Evolutionary conservation across 2,329 filamentous ascomycete genomes (phyloP).

Genomic region (Aspergillus arachidicola): DNA sequence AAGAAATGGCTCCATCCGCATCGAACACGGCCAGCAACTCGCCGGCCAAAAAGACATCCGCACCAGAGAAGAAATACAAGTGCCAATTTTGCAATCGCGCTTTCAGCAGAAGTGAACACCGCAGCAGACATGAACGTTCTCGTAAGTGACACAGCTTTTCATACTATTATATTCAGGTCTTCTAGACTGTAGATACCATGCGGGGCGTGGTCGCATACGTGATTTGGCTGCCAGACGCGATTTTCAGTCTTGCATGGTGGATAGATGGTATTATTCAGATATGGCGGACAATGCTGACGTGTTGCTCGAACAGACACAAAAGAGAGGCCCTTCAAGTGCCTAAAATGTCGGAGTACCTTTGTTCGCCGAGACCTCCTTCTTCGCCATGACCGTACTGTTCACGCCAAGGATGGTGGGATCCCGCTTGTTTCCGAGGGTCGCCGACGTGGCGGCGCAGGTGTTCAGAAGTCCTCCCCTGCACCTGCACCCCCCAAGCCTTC

Average conservation of each 20-base stretch:
- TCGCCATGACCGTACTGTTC: conserved; percentile 95
- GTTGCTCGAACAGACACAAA: conserved; percentile 74
- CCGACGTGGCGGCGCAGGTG: conserved; percentile 55
- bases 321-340: conserved; percentile 96
- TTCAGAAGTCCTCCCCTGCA: conserved; percentile 40
- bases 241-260: background rate
- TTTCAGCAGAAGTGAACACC: conserved; percentile 95
- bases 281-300: conserved; percentile 1
- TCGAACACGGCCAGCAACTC: conserved; percentile 69
- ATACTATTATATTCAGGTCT: conserved; percentile 3
- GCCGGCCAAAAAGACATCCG: conserved; percentile 78
- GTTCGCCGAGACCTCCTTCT: conserved; percentile 95
- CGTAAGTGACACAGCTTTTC: conserved; percentile 67
- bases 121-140: conserved; percentile 94
- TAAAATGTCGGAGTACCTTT: conserved; percentile 98
- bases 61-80: conserved; percentile 98
- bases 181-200: background rate
- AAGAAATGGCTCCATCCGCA: conserved; percentile 50
- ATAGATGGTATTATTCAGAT: background rate
- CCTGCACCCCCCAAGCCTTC: conserved; percentile 70
- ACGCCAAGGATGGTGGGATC: conserved; percentile 95
- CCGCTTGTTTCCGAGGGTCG: conserved; percentile 94
- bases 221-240: background rate
- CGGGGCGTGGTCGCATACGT: background rate
- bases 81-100: conserved; percentile 98